Base-by-base conservation (phyloP, 192 early-diverging fungal species). In the Podila verticillata region DNA sequence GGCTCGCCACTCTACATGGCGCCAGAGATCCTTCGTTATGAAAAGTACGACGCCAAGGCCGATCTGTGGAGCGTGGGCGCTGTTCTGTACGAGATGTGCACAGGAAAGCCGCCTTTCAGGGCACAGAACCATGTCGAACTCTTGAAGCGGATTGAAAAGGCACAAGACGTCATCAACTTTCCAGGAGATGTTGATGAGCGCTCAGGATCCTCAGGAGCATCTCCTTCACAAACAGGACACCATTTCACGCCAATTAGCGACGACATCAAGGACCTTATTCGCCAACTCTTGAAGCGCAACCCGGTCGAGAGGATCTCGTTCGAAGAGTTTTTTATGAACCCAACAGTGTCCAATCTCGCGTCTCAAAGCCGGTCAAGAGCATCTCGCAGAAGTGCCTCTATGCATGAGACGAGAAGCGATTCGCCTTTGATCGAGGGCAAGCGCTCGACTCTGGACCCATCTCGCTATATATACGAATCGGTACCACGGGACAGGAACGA, bases 1-100 rank as follows among this genome's bases (percentile, higher is more conserved):
- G 98, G 98, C 2, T 97, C 95, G 17, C 98, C 98, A 8, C 87
- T 99, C 15, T 98, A 98, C 78, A 98, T 98, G 96, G 94, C 92
- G 2, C 95, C 95, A 2, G 95, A 96, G 70, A 95, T 96, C 35
- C 79, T 96, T 30, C 87, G 92, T 20, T 95, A 95, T 39, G 93
- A 99, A 82, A 95, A 92, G 48, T 99, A 98, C 77, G 94, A 96
- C 32, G 95, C 96, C 30, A 95, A 95, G 73, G 96, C 96, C 0
- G 98, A 99, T 83, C 74, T 99, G 26, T 99, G 98, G 98, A 95
- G 93, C 63, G 92, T 99, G 7, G 98, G 98, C 15, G 93, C 95
- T 2, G 96, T 99, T 24, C 73, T 96, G 3, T 99, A 96, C 81
- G 97, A 98, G 79, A 96, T 98, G 93, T 87, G 95, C 54, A 89